Base-by-base conservation (phyloP, 2,329 filamentous ascomycete species). In the Penicillium sp. region DNA sequence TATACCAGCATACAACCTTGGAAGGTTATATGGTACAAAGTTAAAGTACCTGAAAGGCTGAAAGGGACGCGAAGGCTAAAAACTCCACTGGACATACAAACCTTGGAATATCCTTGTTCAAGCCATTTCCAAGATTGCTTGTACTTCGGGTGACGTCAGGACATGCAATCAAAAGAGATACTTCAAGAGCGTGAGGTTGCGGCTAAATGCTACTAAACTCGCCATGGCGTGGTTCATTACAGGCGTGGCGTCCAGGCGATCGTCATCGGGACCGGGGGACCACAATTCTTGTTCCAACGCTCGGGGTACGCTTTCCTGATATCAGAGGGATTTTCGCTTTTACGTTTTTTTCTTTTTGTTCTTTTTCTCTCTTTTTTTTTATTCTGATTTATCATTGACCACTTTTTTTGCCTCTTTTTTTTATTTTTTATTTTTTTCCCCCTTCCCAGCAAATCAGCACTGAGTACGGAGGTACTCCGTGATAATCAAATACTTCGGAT, bases 181-280 rank as follows among this genome's bases (percentile, higher is more conserved):
- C 32, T 51, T 50, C 53, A n/a, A n/a, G n/a, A n/a, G n/a, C n/a
- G n/a, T 23, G 23, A 43, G 16, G 36, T 26, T 36, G 38, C 51
- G 29, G 46, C 34, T 49, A 57, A 55, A 52, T 32, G 13, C 36
- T 35, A 39, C 42, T 29, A 43, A 49, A 11, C 26, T 26, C 46
- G 41, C 60, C 44, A 52, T 39, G 46, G 42, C 43, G 46, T 46
- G 45, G 47, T 47, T 23, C 27, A 42, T 61, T 58, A 53, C 60
- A 57, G 61, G 43, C 61, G 61, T 64, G 62, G 61, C 61, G 61
- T 49, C 43, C 42, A 35, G 48, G 44, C 40, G 60, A 64, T 62
- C 60, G 56, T 57, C 61, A 58, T 58, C 47, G 26, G 30, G 46
- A 55, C 42, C 50, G 54, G 53, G 54, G 53, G 51, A 53, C 59